A percentile compares a stretch with the other conserved stretches of the same genome.
Evolutionary conservation across 179 eudicot genomes (phyloP).

Genomic region (Patellifolia procumbens): DNA sequence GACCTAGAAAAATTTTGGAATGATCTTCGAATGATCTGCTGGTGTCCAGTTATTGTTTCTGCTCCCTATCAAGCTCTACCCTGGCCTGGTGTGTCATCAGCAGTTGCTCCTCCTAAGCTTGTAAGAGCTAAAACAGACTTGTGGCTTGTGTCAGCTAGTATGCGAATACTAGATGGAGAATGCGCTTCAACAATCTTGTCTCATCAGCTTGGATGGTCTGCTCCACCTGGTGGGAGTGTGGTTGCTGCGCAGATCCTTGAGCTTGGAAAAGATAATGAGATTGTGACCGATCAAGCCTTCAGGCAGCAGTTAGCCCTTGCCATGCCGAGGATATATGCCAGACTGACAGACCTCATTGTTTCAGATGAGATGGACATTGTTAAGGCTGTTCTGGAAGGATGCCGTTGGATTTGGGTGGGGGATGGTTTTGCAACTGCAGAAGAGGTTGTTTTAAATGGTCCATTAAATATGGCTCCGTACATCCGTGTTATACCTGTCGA

Average conservation of each 20-base stretch:
- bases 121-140: slow-evolving; percentile 72
- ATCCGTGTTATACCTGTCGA: slow-evolving; percentile 97
- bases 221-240: slow-evolving; percentile 87
- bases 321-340: slow-evolving; percentile 96
- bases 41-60: slow-evolving; percentile 96
- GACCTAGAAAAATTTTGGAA: slow-evolving; percentile 94
- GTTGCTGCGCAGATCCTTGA: slow-evolving; percentile 99
- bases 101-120: slow-evolving; percentile 97
- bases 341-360: slow-evolving; percentile 63
- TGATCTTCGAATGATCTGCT: slow-evolving; percentile 80
- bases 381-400: slow-evolving; percentile 93
- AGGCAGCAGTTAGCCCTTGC: slow-evolving; percentile 88
- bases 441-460: slow-evolving; percentile 96
- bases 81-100: slow-evolving; percentile 84
- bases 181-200: slow-evolving; percentile 92
- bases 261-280: slow-evolving; percentile 97
- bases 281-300: slow-evolving; percentile 76
- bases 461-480: slow-evolving; percentile 97
- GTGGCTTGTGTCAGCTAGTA: slow-evolving; percentile 98
- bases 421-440: slow-evolving; percentile 95
- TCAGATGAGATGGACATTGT: slow-evolving; percentile 97
- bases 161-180: slow-evolving; percentile 96
- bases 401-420: slow-evolving; percentile 99
- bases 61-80: slow-evolving; percentile 84
- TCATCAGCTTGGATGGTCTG: slow-evolving; percentile 93